Evolutionary conservation across 352 stramenopile species (phyloP), one percentile per base, ranked within the genome.

Genomic region (Phytophthora gonapodyides): DNA sequence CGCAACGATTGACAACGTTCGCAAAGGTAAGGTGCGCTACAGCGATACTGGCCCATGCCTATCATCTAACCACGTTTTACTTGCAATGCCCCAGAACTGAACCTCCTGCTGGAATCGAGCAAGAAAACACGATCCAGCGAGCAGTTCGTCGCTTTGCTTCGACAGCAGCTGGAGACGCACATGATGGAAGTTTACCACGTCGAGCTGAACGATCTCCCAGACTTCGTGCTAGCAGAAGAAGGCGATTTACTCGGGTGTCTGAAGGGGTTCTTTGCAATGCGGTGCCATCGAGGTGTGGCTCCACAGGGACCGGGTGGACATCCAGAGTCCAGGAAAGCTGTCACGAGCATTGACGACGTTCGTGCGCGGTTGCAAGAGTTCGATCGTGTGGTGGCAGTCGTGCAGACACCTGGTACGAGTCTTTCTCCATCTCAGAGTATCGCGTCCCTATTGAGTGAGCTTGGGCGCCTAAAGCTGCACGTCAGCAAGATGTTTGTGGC

Each of bases 121-220:
- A 57, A 69, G 34, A 41, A 15, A 0, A 64, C 58, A 19, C 47
- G 61, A 12, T 73, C 67, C 8, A 69, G 64, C 5, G 68, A 76
- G 10, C 61, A 76, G 13, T 62, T 76, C 12, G 41, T 87, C 24
- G 46, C 64, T 24, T 56, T 75, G 5, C 30, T 87, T 16, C 71
- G 69, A 24, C 78, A 88, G 43, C 78, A 88, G 41, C 34, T 88
- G 6, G 73, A 84, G 38, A 81, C 76, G 9, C 69, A 81, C 16
- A 9, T 84, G 44, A 76, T 65, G 42, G 71, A 87, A 33, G 56
- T 71, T 6, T 80, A 79, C 51, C 67, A 75, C 10, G 19, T 86
- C 2, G 48, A 75, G 24, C 42, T 69, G 21, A 50, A 41, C 11
- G 41, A 73, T 2, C 13, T 82, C 1, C 10, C 35, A 0, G 64